These are phyloP conservation scores for Boletus barrowsii DNA, from an alignment of 768 basidiomycete species.

Conservation along the genomic window DNA sequence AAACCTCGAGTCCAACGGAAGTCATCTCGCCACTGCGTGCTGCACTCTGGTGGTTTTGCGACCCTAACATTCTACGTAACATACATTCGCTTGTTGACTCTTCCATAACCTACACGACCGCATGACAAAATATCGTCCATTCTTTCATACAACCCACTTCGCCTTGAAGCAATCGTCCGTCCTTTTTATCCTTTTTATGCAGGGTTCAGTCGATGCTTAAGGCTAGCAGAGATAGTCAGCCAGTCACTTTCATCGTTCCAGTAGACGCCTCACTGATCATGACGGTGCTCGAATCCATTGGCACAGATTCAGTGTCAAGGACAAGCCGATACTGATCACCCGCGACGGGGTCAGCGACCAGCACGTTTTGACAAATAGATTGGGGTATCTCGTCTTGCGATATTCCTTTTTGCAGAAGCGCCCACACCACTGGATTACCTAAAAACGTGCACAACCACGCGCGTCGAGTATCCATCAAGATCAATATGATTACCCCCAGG, in stretches of 20 bases:
- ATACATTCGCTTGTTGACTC: too few relatives aligned
- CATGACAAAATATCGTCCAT: too few relatives aligned
- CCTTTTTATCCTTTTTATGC: too few relatives aligned
- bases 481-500: background rate
- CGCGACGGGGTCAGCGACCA: slow-evolving; percentile 1
- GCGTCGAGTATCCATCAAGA: too few relatives aligned
- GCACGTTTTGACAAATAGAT: slow-evolving; percentile 3
- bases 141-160: too few relatives aligned
- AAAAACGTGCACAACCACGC: background rate
- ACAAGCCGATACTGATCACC: slow-evolving; percentile 8
- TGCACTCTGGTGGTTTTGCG: too few relatives aligned
- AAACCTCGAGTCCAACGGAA: too few relatives aligned
- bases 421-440: background rate
- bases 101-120: too few relatives aligned
- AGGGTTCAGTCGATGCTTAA: background rate
- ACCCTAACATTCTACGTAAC: too few relatives aligned
- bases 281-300: background rate
- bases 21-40: too few relatives aligned
- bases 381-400: slow-evolving; percentile 5
- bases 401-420: slow-evolving; percentile 1
- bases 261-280: slow-evolving; percentile 3
- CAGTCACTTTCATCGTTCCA: background rate
- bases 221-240: background rate
- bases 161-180: too few relatives aligned
- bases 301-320: background rate